Base-by-base conservation (phyloP, 257 asterid genomes). In the Avicennia marina region DNA sequence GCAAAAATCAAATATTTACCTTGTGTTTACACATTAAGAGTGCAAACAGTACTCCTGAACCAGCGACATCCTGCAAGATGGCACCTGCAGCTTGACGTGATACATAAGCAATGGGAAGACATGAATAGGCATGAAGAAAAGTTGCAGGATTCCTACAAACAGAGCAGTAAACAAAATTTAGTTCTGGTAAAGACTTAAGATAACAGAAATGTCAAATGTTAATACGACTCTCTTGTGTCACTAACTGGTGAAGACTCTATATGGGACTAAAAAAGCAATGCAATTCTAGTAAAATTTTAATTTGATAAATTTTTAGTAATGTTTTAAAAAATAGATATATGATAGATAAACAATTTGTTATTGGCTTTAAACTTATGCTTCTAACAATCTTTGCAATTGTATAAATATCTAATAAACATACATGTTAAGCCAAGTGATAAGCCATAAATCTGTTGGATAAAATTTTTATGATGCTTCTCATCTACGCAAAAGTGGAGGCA, bases 31-130 rank as follows among this genome's bases (percentile, higher is more conserved):
- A 89, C 99, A 93, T 89, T 65, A 93, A 70, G 50, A 93, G 83
- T 49, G 99, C 85, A 77, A 89, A 93, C 32, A 84, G 60, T 72
- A 93, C 87, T 57, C 96, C 96, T 56, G 99, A 86, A 61, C 82
- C 94, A 65, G 95, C 85, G 60, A 89, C 78, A 73, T 93, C 99
- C 69, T 82, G 97, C 77, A 89, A 76, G 81, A 93, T 76, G 67
- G 95, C 85, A 64, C 96, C 85, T 52, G 95, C 95, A 66, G 94
- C 94, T 78, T 93, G 97, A 64, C 99, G 95, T 65, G 96, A 84
- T 20, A 80, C 81, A 78, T 77, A 74, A 61, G 95, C 78, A 65
- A 93, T 89, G 59, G 94, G 97, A 69, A 93, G 83, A 65, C 97
- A 93, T 31, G 99, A 74, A 73, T 89, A 93, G 58, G 99, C 97